Conservation (phyloP, 2,329 filamentous ascomycete genomes). For the Dactylellina parvicollis region DNA sequence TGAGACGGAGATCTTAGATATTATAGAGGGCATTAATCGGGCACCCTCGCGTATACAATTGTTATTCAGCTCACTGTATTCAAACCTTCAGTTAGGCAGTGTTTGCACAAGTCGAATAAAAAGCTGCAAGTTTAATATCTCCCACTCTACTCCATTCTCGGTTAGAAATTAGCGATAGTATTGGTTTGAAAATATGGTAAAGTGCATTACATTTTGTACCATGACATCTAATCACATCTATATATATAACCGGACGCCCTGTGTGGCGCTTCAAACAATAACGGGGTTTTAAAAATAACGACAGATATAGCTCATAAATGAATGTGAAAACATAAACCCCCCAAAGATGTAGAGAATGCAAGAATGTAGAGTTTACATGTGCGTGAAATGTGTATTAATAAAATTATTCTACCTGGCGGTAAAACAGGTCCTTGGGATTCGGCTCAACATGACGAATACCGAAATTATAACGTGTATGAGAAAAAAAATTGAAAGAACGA, state of each 20-base stretch:
- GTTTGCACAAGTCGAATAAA: too few relatives aligned
- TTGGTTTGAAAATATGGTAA: too few relatives aligned
- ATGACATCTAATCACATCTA: background rate
- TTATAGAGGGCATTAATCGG: too few relatives aligned
- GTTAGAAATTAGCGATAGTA: too few relatives aligned
- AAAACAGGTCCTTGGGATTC: background rate
- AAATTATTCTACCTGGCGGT: background rate
- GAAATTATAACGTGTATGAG: background rate
- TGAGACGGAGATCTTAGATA: too few relatives aligned
- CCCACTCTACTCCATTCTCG: too few relatives aligned
- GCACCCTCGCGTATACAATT: too few relatives aligned
- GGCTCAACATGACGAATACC: background rate
- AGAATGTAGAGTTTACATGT: background rate
- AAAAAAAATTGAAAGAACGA: conserved; percentile 1
- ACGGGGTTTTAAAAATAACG: background rate
- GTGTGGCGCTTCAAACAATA: background rate
- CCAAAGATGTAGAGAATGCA: background rate
- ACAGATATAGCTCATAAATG: too few relatives aligned
- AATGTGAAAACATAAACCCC: background rate
- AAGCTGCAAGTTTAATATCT: too few relatives aligned
- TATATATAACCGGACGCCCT: background rate
- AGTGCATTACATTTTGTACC: background rate
- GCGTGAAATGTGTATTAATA: conserved; percentile 1
- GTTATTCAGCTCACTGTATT: too few relatives aligned
- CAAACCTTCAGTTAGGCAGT: too few relatives aligned